phyloP scores from a whole-genome alignment of 345 rosid species.

The Eucalyptus curtisii region DNA sequence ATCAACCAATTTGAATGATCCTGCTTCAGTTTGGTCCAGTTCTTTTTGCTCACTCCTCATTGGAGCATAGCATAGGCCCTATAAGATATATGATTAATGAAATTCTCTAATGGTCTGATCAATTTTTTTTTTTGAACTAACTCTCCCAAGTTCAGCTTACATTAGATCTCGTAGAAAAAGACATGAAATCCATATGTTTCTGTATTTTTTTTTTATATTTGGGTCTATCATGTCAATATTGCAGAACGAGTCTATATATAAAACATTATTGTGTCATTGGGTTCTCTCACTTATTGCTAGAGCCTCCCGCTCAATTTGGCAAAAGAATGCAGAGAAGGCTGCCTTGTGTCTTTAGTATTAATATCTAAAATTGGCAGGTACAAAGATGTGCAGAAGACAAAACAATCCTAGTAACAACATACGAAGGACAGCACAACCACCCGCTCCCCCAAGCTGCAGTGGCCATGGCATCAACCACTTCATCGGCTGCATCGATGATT shows the following conservation, averaged over 20 bases:
- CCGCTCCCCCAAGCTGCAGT: conserved; percentile 46
- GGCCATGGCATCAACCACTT: conserved; percentile 45
- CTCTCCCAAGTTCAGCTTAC: background rate
- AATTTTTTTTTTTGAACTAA: background rate
- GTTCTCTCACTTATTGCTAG: background rate
- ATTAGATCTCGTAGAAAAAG: background rate
- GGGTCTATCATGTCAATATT: background rate
- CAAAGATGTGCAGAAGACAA: conserved; percentile 43
- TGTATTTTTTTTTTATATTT: background rate
- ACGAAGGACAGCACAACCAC: conserved; percentile 48
- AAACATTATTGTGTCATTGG: background rate
- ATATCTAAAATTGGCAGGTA: conserved; percentile 10
- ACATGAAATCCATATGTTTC: background rate
- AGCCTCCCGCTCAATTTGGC: background rate
- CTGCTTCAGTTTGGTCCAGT: background rate
- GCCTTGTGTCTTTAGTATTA: background rate
- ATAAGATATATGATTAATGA: background rate
- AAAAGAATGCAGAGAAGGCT: background rate
- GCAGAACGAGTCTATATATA: background rate
- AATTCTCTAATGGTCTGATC: background rate
- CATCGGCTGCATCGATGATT: conserved; percentile 34
- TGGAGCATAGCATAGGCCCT: background rate
- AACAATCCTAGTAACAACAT: conserved; percentile 33
- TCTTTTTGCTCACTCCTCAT: background rate
- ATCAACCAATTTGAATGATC: background rate